Conservation (phyloP, 176 grass and related monocot species). For the Elaeis guineensis region DNA sequence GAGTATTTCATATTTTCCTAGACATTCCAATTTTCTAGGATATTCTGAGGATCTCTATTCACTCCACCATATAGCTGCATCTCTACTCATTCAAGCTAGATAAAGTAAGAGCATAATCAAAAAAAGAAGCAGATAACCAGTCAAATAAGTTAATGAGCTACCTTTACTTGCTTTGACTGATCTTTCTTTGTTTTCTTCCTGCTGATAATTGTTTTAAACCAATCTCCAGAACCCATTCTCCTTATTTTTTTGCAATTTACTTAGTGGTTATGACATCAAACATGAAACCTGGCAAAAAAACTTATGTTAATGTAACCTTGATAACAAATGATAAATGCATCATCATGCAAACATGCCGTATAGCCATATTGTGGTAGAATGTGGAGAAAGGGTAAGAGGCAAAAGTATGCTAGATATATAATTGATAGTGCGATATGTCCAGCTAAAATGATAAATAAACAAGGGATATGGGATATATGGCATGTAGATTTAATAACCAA, state of each 20-base stretch:
- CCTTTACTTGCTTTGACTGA: conserved; percentile 55
- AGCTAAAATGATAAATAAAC: too few relatives aligned
- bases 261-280: conserved; percentile 14
- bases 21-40: too few relatives aligned
- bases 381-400: too few relatives aligned
- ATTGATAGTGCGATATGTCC: too few relatives aligned
- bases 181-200: conserved; percentile 65
- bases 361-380: too few relatives aligned
- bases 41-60: too few relatives aligned
- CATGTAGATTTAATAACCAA: too few relatives aligned
- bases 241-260: conserved; percentile 12
- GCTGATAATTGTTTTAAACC: conserved; percentile 84
- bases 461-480: too few relatives aligned
- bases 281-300: conserved; percentile 4
- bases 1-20: too few relatives aligned
- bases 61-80: neutral
- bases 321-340: conserved; percentile 1
- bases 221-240: conserved; percentile 77
- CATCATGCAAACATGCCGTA: too few relatives aligned
- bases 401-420: too few relatives aligned
- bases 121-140: neutral
- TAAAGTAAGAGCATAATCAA: neutral
- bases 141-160: conserved; percentile 7
- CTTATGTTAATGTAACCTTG: conserved; percentile 20
- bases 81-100: neutral